A percentile compares a stretch with the other conserved stretches of the same genome.
Conservation (phyloP, 228 moss, liverwort and hornwort genomes). For the Sphagnum magellanicum region DNA sequence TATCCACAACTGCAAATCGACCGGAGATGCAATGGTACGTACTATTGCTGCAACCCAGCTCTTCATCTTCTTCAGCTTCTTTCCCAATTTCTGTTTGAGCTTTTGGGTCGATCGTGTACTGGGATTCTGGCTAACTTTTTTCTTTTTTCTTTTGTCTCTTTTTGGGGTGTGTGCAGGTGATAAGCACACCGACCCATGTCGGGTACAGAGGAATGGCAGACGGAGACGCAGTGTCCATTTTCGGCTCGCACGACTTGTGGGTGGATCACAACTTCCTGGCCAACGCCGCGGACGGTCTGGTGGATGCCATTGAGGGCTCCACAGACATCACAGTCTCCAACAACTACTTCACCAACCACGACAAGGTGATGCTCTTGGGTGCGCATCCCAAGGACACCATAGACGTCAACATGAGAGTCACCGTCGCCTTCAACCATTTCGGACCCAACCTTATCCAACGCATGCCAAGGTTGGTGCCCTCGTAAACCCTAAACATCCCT, state of each 20-base stretch:
- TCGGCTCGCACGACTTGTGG: conserved; percentile 56
- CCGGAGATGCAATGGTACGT: conserved; percentile 44
- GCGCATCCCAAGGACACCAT: conserved; percentile 58
- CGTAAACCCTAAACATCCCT: too few species aligned
- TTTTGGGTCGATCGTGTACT: too few species aligned
- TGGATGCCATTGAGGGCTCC: conserved; percentile 75
- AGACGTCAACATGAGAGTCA: conserved; percentile 66
- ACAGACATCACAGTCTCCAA: conserved; percentile 70
- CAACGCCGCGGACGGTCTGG: conserved; percentile 45
- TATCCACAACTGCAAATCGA: conserved; percentile 52
- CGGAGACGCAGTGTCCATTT: conserved; percentile 65
- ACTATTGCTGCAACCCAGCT: too few species aligned
- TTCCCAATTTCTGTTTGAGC: too few species aligned
- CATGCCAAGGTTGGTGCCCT: conserved; percentile 50
- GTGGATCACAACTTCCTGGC: conserved; percentile 72
- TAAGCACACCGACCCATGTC: conserved; percentile 46
- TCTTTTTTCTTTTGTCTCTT: too few species aligned
- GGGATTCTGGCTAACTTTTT: too few species aligned
- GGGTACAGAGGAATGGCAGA: conserved; percentile 57
- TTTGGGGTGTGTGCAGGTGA: conserved; percentile 3
- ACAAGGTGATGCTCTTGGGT: conserved; percentile 89
- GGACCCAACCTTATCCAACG: conserved; percentile 56
- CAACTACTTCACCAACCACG: conserved; percentile 71
- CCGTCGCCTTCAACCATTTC: conserved; percentile 79
- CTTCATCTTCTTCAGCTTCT: too few species aligned